Base-by-base conservation (phyloP, 768 basidiomycete species). In the Lactifluus pinguis region DNA sequence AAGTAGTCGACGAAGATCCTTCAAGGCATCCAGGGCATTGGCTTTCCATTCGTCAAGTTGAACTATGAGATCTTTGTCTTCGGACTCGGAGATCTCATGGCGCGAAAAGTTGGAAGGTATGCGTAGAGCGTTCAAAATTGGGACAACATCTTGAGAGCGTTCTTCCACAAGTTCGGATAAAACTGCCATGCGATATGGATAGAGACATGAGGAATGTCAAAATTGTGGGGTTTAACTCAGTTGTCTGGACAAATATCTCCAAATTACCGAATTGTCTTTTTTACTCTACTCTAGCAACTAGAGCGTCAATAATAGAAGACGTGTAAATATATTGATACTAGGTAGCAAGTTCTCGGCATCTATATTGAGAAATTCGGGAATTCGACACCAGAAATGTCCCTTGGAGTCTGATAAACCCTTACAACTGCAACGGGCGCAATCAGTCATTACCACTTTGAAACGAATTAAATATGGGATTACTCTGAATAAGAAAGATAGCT, bases 1-100 rank as follows among this genome's bases (percentile, higher is more conserved):
- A 59, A 68, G 65, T 29, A 79, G 66, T 52, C 75, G 68, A 50
- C 56, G 29, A 13, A 80, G 69, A 29, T 71, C 63, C 50, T 64
- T 62, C 58, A 69, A 52, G 30, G 74, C 71, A 49, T 63, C 57
- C 55, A 69, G 53, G 25, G 74, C 72, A 50, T 70, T 67, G 30
- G 66, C 36, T 69, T 79, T 82, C 86, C 85, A 86, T 67, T 71
- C 65, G 50, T 76, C 69, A 21, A 84, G 73, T n/a, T 70, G 70
- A 2, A 70, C 61, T 21, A 79, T 64, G 4, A 71, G 64, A 29
- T 71, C 62, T 4, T 67, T 63, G 44, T 83, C 82, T 6, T 70
- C 62, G 32, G 78, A 74, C 6, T 70, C 62, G 32, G 78, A 74
- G 17, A 63, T 68, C 13, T 76, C 76, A 58, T 77, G 72, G 3